Conservation (phyloP, 2,329 filamentous ascomycete species). For the Scedosporium dehoogii region DNA sequence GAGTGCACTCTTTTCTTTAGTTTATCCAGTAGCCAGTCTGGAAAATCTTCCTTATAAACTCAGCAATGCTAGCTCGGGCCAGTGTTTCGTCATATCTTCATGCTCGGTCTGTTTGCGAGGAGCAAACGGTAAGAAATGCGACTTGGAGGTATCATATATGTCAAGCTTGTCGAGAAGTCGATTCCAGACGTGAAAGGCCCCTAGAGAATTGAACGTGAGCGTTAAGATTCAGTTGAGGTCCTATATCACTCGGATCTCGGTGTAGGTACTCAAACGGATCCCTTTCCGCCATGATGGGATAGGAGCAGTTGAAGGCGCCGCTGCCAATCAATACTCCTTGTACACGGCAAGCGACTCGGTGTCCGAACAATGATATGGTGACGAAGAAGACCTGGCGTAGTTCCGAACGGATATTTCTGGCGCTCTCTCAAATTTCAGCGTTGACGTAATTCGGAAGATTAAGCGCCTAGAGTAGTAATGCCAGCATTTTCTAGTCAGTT, state of each 20-base stretch:
- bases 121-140: not conserved
- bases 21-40: too few species aligned
- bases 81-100: not conserved
- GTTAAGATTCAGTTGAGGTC: not conserved
- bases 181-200: not conserved
- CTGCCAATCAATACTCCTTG: not conserved
- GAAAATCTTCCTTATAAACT: not conserved
- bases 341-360: not conserved
- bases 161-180: not conserved
- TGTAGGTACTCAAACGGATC: not conserved
- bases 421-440: not conserved
- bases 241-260: not conserved
- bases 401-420: not conserved
- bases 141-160: not conserved
- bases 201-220: not conserved
- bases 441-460: not conserved
- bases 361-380: not conserved
- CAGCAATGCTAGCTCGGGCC: not conserved
- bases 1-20: too few species aligned
- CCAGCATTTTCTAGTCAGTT: not conserved
- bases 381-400: not conserved
- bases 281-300: not conserved
- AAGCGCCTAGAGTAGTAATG: not conserved
- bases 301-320: not conserved
- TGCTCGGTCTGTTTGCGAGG: not conserved